Evolutionary conservation across 106 monocot genomes (phyloP), one percentile per base, ranked within the genome.

Genomic region (Phalaenopsis equestris): DNA sequence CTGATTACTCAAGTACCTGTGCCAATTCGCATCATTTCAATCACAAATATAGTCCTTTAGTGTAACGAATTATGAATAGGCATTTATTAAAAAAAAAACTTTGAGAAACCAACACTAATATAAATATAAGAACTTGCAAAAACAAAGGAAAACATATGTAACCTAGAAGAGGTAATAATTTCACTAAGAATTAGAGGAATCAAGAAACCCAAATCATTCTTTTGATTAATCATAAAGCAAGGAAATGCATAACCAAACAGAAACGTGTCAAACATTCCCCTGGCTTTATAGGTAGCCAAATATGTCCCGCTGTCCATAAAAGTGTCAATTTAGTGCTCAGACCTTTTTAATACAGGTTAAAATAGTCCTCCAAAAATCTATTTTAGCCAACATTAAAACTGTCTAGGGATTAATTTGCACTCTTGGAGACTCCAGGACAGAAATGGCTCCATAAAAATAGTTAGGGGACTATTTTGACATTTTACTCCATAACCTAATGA

Each of bases 1-100:
- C 41, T 94, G 94, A 24, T 93, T 85, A 67, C 92, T 87, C 9
- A 99, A 89, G 84, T 93, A 99, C 86, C 98, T 99, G 43, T 41
- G 78, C 3, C 42, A 36, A 83, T 73, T 73, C 12, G 10, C 67
- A 72, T 43, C 36, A 6, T 8, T 75, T 46, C 6, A 55, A 55
- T 30, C 16, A 82, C 30, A 65, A 77, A 64, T 45, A 74, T n/a
- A 74, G 2, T 74, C 74, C 17, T 42, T 61, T 45, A 45, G 43
- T 30, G 56, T 56, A 24, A 8, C 10, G 24, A 74, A 74, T 42
- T 43, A 4, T 43, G 74, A 74, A n/a, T 16, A 18, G 36, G 43
- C 43, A 43, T 43, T 43, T 43, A 74, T 43, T 11, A 74, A 74
- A 7, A 42, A 74, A 43, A 18, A 39, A 74, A 14, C 5, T 19